Base-by-base conservation (phyloP, 768 basidiomycete species). In the Lactarius pseudohatsudake region DNA sequence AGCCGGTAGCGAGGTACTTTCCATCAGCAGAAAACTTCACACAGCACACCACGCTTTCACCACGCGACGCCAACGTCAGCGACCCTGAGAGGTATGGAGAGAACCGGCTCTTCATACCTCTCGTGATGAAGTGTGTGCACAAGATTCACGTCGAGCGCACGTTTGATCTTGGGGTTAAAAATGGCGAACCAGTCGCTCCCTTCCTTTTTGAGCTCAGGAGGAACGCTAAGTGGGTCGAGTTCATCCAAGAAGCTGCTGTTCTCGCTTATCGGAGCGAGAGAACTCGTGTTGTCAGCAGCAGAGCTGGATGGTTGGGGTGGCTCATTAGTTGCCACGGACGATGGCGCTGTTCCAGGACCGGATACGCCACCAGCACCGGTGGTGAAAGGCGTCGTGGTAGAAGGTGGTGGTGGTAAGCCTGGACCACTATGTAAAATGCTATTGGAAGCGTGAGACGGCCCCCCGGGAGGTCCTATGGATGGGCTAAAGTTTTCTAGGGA, bases 1-100 rank as follows among this genome's bases (percentile, higher is more conserved):
- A 98, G 15, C 96, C 96, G 4, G 96, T 98, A 36, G 96, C 96
- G 38, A 98, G 85, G 67, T 82, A 88, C 76, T 92, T 94, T 32
- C 96, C 94, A 76, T 98, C 95, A 16, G 93, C 91, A 60, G 94
- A 96, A 79, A 97, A 96, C 66, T 91, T 85, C 32, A 97, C 94
- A 73, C 95, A 97, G 72, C 96, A 92, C 10, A 91, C 89, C 28
- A 91, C 90, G 66, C 89, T 90, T 69, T 50, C 59, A 13, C 59
- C 54, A 64, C 57, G 34, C 38, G 64, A 40, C 4, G 30, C 36
- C 43, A 15, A 58, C 59, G 16, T 59, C 36, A 61, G 47, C 65
- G 20, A 47, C 41, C 38, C 41, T 22, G 20, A 47, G 47, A 53
- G 38, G 64, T 22, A 63, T 32, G 41, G 28, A 41, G 54, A 62